Base-by-base conservation (phyloP, 805 yeast species). In the Saccharomycopsis sp. region DNA sequence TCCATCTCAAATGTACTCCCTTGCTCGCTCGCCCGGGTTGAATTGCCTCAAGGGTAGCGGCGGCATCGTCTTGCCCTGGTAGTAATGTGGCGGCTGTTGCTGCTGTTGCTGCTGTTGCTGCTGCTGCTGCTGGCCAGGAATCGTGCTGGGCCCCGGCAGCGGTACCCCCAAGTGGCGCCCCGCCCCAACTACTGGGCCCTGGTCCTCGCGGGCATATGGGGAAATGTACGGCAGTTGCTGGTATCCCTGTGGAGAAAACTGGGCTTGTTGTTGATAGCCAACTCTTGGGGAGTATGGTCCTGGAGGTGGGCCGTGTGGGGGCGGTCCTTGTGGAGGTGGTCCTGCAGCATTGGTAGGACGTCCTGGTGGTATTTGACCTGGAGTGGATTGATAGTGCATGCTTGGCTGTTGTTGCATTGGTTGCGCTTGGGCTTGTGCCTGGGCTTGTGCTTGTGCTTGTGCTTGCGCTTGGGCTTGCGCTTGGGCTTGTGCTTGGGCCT, bases 381-480 rank as follows among this genome's bases (percentile, higher is more conserved):
- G 38, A 43, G 13, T 34, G 18, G 34, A 50, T 39, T 23, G 51
- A 31, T 45, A 50, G 33, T 44, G 51, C 4, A 48, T 41, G 13
- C 42, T 50, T 34, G 50, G 51, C 17, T 49, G 56, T 20, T 49
- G 53, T 27, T 37, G 50, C 26, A 52, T 56, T 34, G 55, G 56
- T 16, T 39, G 49, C n/a, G 43, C 44, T 23, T 37, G 40, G 7
- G 16, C 33, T 20, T 31, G 41, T 9, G 21, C 36, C 12, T 10
- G 46, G 21, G 22, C 34, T 19, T 37, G 40, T 26, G 34, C 22
- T 38, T 34, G 18, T 37, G 51, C 22, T 53, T n/a, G n/a, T n/a
- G n/a, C n/a, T n/a, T n/a, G n/a, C n/a, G n/a, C n/a, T n/a, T n/a
- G 58, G 27, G 53, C 55, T 36, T 54, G 35, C 26, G 53, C 41